These are phyloP conservation scores for Podospora appendiculata DNA, from an alignment of 495 filamentous ascomycete species.

Conservation along the genomic window DNA sequence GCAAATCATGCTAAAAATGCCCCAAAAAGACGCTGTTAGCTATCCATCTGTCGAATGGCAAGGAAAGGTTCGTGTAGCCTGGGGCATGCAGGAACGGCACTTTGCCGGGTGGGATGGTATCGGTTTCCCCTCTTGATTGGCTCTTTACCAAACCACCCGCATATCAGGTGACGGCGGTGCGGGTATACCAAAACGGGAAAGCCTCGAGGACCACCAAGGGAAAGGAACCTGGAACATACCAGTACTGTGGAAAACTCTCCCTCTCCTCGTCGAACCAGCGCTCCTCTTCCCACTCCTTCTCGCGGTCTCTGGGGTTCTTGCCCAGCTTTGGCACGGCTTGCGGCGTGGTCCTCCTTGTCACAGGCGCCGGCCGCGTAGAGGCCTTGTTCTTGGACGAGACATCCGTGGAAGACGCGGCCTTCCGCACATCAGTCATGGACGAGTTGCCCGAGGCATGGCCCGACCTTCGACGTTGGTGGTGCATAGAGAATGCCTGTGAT, in stretches of 20 bases:
- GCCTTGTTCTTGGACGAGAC: slow-evolving; percentile 20
- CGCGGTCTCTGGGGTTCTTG: slow-evolving; percentile 35
- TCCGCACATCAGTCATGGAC: slow-evolving; percentile 42
- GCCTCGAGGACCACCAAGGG: slow-evolving; percentile 8
- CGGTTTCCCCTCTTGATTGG: slow-evolving; percentile 1
- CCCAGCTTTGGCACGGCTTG: slow-evolving; percentile 33
- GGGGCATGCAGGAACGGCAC: slow-evolving; percentile 37
- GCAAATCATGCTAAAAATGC: slow-evolving; percentile 38
- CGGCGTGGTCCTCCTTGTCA: slow-evolving; percentile 31
- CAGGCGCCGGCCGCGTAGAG: slow-evolving; percentile 27
- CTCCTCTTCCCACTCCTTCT: slow-evolving; percentile 37
- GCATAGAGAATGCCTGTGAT: slow-evolving; percentile 29
- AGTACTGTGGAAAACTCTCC: slow-evolving; percentile 44
- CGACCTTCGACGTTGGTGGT: slow-evolving; percentile 42
- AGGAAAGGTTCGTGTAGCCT: neutral
- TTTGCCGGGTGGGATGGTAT: neutral
- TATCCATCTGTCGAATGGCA: neutral
- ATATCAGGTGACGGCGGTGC: slow-evolving; percentile 37
- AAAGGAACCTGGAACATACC: slow-evolving; percentile 29
- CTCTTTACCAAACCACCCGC: slow-evolving; percentile 20
- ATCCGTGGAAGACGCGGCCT: slow-evolving; percentile 26
- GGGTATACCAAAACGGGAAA: slow-evolving; percentile 25
- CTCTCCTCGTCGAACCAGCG: slow-evolving; percentile 41
- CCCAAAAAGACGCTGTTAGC: neutral
- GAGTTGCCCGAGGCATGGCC: slow-evolving; percentile 40